Percentiles rank a stretch among this genome's conserved stretches.
Conservation (phyloP, 352 stramenopile species). For the Phytophthora crassamura region DNA sequence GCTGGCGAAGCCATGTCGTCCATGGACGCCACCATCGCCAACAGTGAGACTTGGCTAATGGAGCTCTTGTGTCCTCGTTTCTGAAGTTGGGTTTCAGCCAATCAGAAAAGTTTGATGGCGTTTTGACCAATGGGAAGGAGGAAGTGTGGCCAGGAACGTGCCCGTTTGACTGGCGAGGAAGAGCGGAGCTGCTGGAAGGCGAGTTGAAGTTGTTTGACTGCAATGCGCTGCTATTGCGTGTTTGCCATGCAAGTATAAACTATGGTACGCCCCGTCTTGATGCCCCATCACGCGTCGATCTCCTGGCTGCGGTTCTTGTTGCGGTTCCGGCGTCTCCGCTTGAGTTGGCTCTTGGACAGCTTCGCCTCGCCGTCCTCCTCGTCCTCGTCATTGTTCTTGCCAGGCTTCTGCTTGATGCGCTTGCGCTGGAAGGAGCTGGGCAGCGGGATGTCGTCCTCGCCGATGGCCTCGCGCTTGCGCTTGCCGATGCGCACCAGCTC, state of each 20-base stretch:
- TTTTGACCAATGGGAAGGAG: constrained; percentile 21
- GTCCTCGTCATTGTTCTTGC: constrained; percentile 22
- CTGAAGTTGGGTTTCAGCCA: constrained; percentile 26
- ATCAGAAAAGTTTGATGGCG: constrained; percentile 10
- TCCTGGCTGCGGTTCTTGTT: constrained; percentile 33
- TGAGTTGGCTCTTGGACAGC: constrained; percentile 46
- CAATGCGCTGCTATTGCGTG: constrained; percentile 6
- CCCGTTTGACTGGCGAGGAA: constrained; percentile 36
- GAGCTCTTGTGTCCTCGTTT: constrained; percentile 8
- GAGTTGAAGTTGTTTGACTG: constrained; percentile 17
- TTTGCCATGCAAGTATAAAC: constrained; percentile 27
- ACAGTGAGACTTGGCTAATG: constrained; percentile 1
- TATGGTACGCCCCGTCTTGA: constrained; percentile 21
- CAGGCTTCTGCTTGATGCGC: constrained; percentile 51
- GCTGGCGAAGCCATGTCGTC: constrained; percentile 15
- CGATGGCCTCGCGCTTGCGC: constrained; percentile 64
- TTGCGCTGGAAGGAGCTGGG: constrained; percentile 81
- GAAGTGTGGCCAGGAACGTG: constrained; percentile 41
- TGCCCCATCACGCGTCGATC: constrained; percentile 13
- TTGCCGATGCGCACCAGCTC: constrained; percentile 82
- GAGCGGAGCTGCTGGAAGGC: not conserved
- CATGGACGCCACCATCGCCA: constrained; percentile 46
- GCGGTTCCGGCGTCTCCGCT: constrained; percentile 54
- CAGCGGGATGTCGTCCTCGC: constrained; percentile 70
- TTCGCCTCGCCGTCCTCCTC: constrained; percentile 29